Base-by-base conservation (phyloP, 2,329 filamentous ascomycete species). In the Neopestalotiopsis rosae region DNA sequence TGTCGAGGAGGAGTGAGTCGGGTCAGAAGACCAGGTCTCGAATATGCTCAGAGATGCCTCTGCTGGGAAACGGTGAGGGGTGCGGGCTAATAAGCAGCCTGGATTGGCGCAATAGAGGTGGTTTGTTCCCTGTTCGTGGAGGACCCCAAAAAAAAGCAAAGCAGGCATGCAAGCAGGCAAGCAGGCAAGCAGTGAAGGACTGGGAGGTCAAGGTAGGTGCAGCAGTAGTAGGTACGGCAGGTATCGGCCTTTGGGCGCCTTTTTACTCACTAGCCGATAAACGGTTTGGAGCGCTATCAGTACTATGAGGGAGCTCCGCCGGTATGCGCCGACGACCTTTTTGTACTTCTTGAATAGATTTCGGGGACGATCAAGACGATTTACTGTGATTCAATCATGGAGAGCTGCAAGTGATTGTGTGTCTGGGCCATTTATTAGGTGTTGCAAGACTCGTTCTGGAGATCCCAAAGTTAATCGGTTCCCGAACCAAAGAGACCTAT, bases 11-110 rank as follows among this genome's bases (percentile, higher is more conserved):
- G 56, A 57, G 10, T 12, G 32, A 62, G 30, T 40, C 32, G 59
- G 59, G 20, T 62, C 32, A 34, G 34, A 20, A 34, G 59, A 62
- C 30, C 30, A 62, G 57, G 57, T 34, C 57, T 30, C 57, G 30
- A 59, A 59, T 40, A 38, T 30, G 28, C 10, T 52, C 17, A n/a
- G 45, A 52, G 20, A 52, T 52, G 45, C 17, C 58, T 14, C 10
- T 30, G 66, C 20, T 63, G 30, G 24, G 38, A 63, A 20, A n/a
- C 7, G 40, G 62, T 65, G 64, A 61, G 42, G 57, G 57, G 34
- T 56, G 64, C 59, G 34, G 59, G 59, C 59, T 62, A 62, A 62
- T 30, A 34, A 62, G 57, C 24, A 59, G 32, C n/a, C 17, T 13
- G 34, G 40, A 56, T 52, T 67, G 52, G 38, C 56, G 20, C 52